These are phyloP conservation scores for Ilex paraguariensis DNA, from an alignment of 305 asterid genomes.

Conservation along the genomic window DNA sequence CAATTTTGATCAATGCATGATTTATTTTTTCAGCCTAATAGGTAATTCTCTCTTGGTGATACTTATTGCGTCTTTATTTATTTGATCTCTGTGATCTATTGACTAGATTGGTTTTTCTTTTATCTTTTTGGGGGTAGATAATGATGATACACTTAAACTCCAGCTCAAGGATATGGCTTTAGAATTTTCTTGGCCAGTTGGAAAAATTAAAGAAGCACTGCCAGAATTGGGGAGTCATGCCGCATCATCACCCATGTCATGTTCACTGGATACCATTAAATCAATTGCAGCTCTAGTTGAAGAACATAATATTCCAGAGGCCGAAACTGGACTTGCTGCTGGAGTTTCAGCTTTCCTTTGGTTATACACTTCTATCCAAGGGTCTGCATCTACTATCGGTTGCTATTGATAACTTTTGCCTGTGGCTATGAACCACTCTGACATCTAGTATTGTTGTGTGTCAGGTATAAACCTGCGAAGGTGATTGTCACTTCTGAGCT, in stretches of 20 bases:
- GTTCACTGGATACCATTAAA: conserved; percentile 64
- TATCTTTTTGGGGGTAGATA: conserved; percentile 35
- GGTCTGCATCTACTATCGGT: background rate
- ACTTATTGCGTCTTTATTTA: conserved; percentile 9
- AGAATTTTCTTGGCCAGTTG: conserved; percentile 85
- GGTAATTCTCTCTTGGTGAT: conserved; percentile 4
- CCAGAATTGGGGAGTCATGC: conserved; percentile 45
- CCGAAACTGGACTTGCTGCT: conserved; percentile 54
- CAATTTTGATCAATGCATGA: background rate
- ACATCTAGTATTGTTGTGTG: conserved; percentile 16
- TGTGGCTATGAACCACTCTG: background rate
- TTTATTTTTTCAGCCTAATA: too few species aligned
- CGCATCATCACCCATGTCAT: conserved; percentile 60
- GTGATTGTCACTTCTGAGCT: conserved; percentile 78
- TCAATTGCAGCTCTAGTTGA: conserved; percentile 72
- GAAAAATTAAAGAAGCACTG: conserved; percentile 65
- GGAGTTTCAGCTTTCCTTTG: conserved; percentile 90
- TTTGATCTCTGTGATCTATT: conserved; percentile 7
- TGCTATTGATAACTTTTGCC: background rate
- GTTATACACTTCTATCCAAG: conserved; percentile 43
- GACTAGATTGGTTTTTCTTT: conserved; percentile 4
- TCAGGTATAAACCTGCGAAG: conserved; percentile 82
- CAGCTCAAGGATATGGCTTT: conserved; percentile 74
- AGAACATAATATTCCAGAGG: conserved; percentile 70
- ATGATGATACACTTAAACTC: conserved; percentile 62